Evolutionary conservation across 2,329 filamentous ascomycete species (phyloP).

Genomic region (Diaporthe citrichinensis): DNA sequence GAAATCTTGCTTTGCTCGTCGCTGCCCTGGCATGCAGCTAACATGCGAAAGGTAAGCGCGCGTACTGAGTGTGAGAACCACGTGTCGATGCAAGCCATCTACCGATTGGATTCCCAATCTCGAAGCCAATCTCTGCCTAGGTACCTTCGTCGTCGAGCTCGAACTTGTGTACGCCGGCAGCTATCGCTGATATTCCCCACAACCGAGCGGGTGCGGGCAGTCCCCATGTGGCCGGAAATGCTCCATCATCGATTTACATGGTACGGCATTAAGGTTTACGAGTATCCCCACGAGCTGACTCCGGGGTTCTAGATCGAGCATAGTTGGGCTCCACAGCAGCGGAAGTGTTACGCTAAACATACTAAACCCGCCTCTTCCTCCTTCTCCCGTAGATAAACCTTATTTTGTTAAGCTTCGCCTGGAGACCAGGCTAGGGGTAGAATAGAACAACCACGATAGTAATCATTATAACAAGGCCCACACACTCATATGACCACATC

Average conservation of each 20-base stretch:
- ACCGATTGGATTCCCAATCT: background rate
- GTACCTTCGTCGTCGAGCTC: background rate
- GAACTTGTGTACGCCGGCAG: background rate
- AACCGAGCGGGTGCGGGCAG: background rate
- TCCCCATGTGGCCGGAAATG: background rate
- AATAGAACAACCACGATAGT: background rate
- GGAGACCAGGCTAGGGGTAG: background rate
- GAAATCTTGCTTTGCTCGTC: background rate
- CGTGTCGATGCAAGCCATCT: background rate
- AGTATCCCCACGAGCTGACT: background rate
- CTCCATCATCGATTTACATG: background rate
- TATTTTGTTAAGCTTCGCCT: constrained; percentile 18
- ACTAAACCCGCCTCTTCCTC: background rate
- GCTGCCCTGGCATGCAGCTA: background rate
- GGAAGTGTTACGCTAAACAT: background rate
- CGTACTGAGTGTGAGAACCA: background rate
- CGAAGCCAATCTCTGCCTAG: background rate
- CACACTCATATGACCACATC: background rate
- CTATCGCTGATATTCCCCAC: background rate
- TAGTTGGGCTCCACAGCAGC: background rate
- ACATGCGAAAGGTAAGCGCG: background rate
- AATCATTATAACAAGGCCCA: background rate
- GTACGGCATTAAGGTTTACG: background rate
- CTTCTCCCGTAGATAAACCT: constrained; percentile 10
- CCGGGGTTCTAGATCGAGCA: background rate